These are phyloP conservation scores for Hyparrhenia diplandra DNA, from an alignment of 176 grass and related monocot species.

Conservation along the genomic window DNA sequence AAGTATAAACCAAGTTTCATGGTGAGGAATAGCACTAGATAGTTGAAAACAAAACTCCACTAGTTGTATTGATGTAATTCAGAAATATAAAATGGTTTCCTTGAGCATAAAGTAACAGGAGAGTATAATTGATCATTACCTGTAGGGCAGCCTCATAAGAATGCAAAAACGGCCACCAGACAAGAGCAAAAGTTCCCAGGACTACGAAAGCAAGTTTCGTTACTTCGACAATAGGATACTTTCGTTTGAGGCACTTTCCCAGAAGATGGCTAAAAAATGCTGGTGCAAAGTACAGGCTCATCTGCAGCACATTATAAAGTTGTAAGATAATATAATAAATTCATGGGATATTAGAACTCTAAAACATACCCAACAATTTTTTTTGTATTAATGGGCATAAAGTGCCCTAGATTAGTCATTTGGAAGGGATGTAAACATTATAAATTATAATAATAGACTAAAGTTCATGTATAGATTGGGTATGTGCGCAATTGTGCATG, in stretches of 20 bases:
- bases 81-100: neutral
- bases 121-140: constrained; percentile 34
- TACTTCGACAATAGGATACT: constrained; percentile 62
- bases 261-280: constrained; percentile 90
- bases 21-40: neutral
- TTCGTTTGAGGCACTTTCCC: constrained; percentile 71
- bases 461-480: neutral
- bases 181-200: constrained; percentile 72
- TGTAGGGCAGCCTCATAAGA: constrained; percentile 63
- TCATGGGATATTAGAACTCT: neutral
- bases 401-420: neutral
- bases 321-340: neutral
- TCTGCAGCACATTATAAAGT: constrained; percentile 49
- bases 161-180: constrained; percentile 93
- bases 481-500: neutral
- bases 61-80: neutral
- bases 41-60: neutral
- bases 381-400: neutral
- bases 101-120: neutral
- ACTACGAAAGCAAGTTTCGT: constrained; percentile 65
- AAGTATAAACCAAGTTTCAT: constrained; percentile 4
- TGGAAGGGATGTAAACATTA: neutral
- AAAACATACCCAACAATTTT: neutral
- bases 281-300: constrained; percentile 94
- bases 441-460: neutral